Evolutionary conservation across 148 eudicot species (phyloP).

Genomic region (Fallopia convolvulus): DNA sequence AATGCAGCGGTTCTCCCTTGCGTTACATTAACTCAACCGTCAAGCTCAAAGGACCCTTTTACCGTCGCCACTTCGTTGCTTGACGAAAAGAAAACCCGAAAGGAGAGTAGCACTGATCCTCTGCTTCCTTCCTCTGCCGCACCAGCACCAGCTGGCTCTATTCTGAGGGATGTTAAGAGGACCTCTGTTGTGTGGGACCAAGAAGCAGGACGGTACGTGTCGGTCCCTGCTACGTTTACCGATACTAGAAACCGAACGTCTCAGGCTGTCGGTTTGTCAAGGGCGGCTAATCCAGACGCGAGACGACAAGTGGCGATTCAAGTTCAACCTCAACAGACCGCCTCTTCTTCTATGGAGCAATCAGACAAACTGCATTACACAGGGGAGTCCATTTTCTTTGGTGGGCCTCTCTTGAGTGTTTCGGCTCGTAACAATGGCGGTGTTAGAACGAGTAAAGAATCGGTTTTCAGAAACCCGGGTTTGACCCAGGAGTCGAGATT

Average conservation of each 20-base stretch:
- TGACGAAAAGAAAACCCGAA: conserved; percentile 44
- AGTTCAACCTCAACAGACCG: conserved; percentile 30
- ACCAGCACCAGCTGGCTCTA: conserved; percentile 35
- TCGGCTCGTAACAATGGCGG: conserved; percentile 31
- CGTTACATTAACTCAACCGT: conserved; percentile 23
- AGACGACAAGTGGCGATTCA: conserved; percentile 21
- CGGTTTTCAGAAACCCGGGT: conserved; percentile 34
- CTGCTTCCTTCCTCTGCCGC: conserved; percentile 32
- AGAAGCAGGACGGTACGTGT: conserved; percentile 90
- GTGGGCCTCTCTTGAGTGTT: conserved; percentile 74
- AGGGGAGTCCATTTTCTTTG: conserved; percentile 87
- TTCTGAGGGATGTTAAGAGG: conserved; percentile 70
- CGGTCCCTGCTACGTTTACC: conserved; percentile 54
- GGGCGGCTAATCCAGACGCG: conserved; percentile 30
- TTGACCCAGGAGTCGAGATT: conserved; percentile 67
- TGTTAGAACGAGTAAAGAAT: conserved; percentile 29
- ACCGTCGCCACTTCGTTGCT: conserved; percentile 17
- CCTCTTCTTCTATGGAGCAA: conserved; percentile 39
- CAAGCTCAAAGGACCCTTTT: conserved; percentile 24
- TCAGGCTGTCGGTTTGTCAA: conserved; percentile 26
- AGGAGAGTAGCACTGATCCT: conserved; percentile 46
- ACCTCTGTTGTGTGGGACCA: conserved; percentile 94
- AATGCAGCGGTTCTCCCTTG: conserved; percentile 23
- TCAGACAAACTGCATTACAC: conserved; percentile 69
- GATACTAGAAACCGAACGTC: conserved; percentile 38